Evolutionary conservation across 192 early-diverging fungal genomes (phyloP).

Genomic region (Powellomyces hirtus): DNA sequence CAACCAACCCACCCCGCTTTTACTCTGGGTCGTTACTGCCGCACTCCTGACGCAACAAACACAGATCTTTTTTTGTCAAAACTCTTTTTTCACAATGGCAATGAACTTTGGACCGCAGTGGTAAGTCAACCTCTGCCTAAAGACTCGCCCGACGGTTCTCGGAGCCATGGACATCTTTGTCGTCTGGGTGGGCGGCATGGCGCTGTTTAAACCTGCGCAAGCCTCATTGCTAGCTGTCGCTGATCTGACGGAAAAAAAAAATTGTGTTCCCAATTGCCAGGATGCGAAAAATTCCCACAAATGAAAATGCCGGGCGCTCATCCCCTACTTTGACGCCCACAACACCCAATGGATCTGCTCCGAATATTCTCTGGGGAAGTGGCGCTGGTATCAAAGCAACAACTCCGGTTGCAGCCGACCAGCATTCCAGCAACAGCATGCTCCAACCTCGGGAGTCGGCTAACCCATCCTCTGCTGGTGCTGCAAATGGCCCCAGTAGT

Average conservation of each 20-base stretch:
- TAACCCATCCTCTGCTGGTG: background rate
- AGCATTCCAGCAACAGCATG: background rate
- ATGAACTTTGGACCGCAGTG: conserved; percentile 38
- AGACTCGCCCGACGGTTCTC: background rate
- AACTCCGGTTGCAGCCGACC: background rate
- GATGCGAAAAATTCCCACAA: conserved; percentile 34
- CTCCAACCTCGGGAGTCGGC: background rate
- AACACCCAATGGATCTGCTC: conserved; percentile 13
- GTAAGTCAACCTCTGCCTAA: conserved; percentile 7
- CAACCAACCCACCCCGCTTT: no score
- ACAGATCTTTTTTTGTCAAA: no score
- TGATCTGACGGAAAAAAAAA: background rate
- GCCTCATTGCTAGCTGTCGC: background rate
- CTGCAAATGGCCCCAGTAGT: background rate
- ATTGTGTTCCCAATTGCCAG: background rate
- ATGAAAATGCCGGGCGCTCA: conserved; percentile 21
- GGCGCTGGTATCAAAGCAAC: conserved; percentile 3
- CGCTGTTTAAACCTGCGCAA: background rate
- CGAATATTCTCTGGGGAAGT: conserved; percentile 4
- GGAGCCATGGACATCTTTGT: background rate
- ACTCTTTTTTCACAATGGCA: conserved; percentile 28
- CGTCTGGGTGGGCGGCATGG: background rate
- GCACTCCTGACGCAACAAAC: no score
- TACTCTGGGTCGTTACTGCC: no score
- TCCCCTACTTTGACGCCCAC: conserved; percentile 24